Evolutionary conservation across 2,329 filamentous ascomycete species (phyloP).

Genomic region (Drechslerella dactyloides): DNA sequence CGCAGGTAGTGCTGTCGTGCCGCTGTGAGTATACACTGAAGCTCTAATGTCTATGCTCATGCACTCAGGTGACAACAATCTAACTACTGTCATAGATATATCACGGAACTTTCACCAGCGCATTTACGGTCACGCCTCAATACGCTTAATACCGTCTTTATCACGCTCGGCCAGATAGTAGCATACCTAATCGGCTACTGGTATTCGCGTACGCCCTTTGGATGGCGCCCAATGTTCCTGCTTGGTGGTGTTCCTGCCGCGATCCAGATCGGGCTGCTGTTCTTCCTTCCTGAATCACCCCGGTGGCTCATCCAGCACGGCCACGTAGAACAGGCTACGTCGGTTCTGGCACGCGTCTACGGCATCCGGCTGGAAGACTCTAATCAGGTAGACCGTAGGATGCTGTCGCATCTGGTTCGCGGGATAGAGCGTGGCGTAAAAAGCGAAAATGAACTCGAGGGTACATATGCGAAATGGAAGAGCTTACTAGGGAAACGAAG

Average conservation of each 20-base stretch:
- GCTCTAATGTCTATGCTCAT: slow-evolving; percentile 6
- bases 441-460: slow-evolving; percentile 60
- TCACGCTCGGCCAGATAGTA: slow-evolving; percentile 86
- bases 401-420: slow-evolving; percentile 57
- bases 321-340: slow-evolving; percentile 67
- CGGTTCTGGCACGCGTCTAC: slow-evolving; percentile 71
- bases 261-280: slow-evolving; percentile 72
- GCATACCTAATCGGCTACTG: slow-evolving; percentile 86
- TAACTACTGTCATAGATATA: slow-evolving; percentile 65
- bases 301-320: slow-evolving; percentile 80
- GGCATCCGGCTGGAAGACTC: slow-evolving; percentile 57
- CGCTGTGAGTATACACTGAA: slow-evolving; percentile 63
- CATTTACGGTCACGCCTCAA: slow-evolving; percentile 78
- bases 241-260: slow-evolving; percentile 78
- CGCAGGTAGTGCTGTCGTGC: slow-evolving; percentile 79
- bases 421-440: slow-evolving; percentile 65
- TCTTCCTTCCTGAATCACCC: slow-evolving; percentile 73
- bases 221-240: slow-evolving; percentile 93
- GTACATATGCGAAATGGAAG: slow-evolving; percentile 52
- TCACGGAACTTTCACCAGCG: slow-evolving; percentile 82
- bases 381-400: slow-evolving; percentile 26
- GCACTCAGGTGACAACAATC: neutral
- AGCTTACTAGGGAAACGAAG: slow-evolving; percentile 56
- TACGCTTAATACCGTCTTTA: slow-evolving; percentile 79
- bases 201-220: slow-evolving; percentile 56